Base-by-base conservation (phyloP, 192 early-diverging fungal species). In the Gamsiella multidivaricata region DNA sequence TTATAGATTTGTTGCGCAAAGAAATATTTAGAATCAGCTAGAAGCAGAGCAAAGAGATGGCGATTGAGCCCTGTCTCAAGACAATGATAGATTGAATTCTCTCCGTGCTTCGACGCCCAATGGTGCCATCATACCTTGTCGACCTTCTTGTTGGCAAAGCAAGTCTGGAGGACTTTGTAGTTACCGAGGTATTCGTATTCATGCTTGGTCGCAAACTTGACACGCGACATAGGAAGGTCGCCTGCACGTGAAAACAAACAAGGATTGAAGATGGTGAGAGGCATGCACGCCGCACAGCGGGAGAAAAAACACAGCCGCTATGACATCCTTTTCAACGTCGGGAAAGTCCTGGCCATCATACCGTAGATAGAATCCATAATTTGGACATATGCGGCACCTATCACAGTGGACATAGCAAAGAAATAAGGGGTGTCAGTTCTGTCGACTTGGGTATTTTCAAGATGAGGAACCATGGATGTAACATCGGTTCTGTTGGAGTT, bases 101-200 rank as follows among this genome's bases (percentile, higher is more conserved):
- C n/a, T n/a, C n/a, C n/a, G n/a, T n/a, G n/a, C n/a, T n/a, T n/a
- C n/a, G n/a, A n/a, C n/a, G n/a, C n/a, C n/a, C n/a, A n/a, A n/a
- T n/a, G n/a, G n/a, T n/a, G n/a, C n/a, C n/a, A n/a, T n/a, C n/a
- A 11, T 86, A 91, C 88, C 84, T 97, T 97, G 83, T 96, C 94
- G 51, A 99, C 84, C 70, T 94, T 94, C 84, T 97, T 91, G 79
- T 89, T 92, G 83, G 94, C 88, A 69, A 99, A 94, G 46, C 84
- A 82, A 65, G 83, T 82, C 69, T 98, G 97, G 26, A 99, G 89
- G 34, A 99, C 85, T 84, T 99, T 98, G 82, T 87, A 99, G 83
- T 99, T 99, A 37, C 86, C 84, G 31, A 97, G 89, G 74, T 94
- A 99, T 81, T 99, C 97, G 81, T 97, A 97, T 68, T 98, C 95